Evolutionary conservation across 805 yeast species (phyloP).

Genomic region (Suhomyces sp.): DNA sequence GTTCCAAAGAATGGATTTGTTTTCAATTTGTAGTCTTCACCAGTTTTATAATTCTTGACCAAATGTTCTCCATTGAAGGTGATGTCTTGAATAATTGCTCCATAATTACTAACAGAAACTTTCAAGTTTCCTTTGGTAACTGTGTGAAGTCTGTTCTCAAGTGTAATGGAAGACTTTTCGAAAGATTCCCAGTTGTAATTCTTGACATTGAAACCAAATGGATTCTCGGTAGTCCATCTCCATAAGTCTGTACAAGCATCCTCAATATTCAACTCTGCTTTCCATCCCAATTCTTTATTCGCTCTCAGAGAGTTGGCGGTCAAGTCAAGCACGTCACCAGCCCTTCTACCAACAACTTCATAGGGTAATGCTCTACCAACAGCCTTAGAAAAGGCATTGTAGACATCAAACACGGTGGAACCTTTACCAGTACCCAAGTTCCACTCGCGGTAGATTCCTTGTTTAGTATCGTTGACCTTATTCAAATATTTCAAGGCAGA

Average conservation of each 20-base stretch:
- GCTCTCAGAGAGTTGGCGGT: slow-evolving; percentile 74
- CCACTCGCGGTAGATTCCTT: slow-evolving; percentile 72
- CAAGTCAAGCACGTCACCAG: slow-evolving; percentile 74
- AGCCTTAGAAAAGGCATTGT: slow-evolving; percentile 61
- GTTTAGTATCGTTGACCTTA: slow-evolving; percentile 18
- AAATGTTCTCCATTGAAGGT: slow-evolving; percentile 38
- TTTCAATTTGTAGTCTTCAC: slow-evolving; percentile 25
- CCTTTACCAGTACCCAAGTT: slow-evolving; percentile 82
- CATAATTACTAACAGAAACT: slow-evolving; percentile 48
- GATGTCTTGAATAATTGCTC: slow-evolving; percentile 50
- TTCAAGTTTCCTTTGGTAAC: slow-evolving; percentile 32
- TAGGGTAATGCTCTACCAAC: slow-evolving; percentile 64
- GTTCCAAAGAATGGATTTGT: slow-evolving; percentile 59
- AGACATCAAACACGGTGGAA: slow-evolving; percentile 72
- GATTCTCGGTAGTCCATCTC: slow-evolving; percentile 73
- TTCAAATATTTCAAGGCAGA: slow-evolving; percentile 62
- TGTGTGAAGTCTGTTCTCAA: slow-evolving; percentile 36
- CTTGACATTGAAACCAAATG: slow-evolving; percentile 51
- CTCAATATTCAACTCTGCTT: slow-evolving; percentile 52
- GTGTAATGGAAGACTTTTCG: slow-evolving; percentile 15
- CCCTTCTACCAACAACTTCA: slow-evolving; percentile 65
- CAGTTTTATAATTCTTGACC: slow-evolving; percentile 39
- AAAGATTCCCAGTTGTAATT: slow-evolving; percentile 36
- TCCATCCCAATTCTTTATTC: slow-evolving; percentile 63
- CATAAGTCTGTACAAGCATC: slow-evolving; percentile 72